These are phyloP conservation scores for Musa troglodytarum DNA, from an alignment of 176 grass and related monocot species.

Conservation along the genomic window DNA sequence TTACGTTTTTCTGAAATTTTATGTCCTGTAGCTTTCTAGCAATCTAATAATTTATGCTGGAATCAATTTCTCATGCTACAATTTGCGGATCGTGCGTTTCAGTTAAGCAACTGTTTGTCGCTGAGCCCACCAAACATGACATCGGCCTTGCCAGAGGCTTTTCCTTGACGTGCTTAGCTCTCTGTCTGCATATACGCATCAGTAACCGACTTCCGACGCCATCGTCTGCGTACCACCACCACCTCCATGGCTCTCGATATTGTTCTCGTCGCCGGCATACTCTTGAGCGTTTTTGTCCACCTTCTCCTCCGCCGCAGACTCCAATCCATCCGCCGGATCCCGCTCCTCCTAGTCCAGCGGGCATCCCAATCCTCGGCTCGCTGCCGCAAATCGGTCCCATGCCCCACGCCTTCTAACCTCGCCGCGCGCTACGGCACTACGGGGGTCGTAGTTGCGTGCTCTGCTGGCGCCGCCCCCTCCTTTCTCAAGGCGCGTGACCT, in stretches of 20 bases:
- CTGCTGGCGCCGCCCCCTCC: slow-evolving; percentile 1
- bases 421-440: background rate
- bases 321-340: background rate
- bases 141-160: too few relatives aligned
- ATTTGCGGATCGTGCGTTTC: too few relatives aligned
- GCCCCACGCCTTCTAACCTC: background rate
- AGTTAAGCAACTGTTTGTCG: too few relatives aligned
- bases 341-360: background rate
- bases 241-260: too few relatives aligned
- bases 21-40: too few relatives aligned
- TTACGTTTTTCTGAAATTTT: too few relatives aligned
- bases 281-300: background rate
- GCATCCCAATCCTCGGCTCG: slow-evolving; percentile 10
- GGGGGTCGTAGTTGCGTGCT: slow-evolving; percentile 6
- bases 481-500: slow-evolving; percentile 16
- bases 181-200: too few relatives aligned
- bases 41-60: too few relatives aligned
- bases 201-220: background rate
- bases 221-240: too few relatives aligned
- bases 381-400: background rate
- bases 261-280: background rate
- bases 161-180: too few relatives aligned
- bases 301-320: background rate
- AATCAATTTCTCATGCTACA: too few relatives aligned
- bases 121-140: too few relatives aligned